Percentiles rank a stretch among this genome's conserved stretches.
phyloP scores from a whole-genome alignment of 2,329 filamentous ascomycete species.

The Aspergillus tamarii region DNA sequence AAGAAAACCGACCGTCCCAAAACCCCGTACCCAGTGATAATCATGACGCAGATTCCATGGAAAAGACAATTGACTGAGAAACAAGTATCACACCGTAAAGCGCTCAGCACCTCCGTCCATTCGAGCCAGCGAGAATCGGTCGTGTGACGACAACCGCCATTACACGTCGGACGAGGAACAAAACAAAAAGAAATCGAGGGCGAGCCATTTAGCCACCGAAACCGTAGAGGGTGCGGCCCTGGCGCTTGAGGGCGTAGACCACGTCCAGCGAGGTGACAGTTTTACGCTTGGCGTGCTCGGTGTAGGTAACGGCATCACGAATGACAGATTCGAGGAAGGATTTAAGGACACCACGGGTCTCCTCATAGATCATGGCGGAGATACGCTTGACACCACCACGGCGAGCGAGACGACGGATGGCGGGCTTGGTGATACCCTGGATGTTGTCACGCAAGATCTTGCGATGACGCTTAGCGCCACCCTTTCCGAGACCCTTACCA shows the following conservation, averaged over 20 bases:
- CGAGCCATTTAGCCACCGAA: conserved; percentile 73
- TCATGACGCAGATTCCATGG: conserved; percentile 5
- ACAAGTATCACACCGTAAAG: conserved; percentile 26
- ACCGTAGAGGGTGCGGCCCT: conserved; percentile 77
- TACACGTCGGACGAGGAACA: neutral
- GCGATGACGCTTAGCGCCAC: conserved; percentile 97
- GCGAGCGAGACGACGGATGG: conserved; percentile 96
- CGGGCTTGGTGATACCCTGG: conserved; percentile 98
- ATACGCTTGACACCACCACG: conserved; percentile 99
- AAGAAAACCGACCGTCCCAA: conserved; percentile 12
- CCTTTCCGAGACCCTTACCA: conserved; percentile 97
- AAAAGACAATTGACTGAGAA: conserved; percentile 8
- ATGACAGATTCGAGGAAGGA: conserved; percentile 83
- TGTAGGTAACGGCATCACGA: conserved; percentile 79
- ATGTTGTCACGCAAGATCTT: conserved; percentile 99
- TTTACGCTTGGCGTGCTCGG: conserved; percentile 77
- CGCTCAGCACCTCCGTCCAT: conserved; percentile 20
- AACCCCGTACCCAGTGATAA: conserved; percentile 19
- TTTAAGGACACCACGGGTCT: conserved; percentile 81
- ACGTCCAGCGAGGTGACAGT: conserved; percentile 62
- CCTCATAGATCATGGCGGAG: conserved; percentile 89
- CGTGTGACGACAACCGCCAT: neutral
- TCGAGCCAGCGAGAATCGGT: neutral
- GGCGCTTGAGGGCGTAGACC: conserved; percentile 66
- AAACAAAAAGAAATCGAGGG: neutral